phyloP scores from a whole-genome alignment of 305 asterid species.

The Solanum hybrid region DNA sequence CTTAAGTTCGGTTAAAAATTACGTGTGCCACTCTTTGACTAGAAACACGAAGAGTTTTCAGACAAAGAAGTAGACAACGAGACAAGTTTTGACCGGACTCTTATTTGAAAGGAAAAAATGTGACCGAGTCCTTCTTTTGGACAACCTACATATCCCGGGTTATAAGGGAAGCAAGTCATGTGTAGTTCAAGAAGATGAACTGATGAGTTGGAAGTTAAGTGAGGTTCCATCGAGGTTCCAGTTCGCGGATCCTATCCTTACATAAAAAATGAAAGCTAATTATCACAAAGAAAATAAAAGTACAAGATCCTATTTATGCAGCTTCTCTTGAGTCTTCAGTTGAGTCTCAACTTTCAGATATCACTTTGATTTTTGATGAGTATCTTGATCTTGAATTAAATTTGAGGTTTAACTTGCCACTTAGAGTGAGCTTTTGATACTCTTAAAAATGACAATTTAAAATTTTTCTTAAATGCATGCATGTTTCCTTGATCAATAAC shows the following conservation, averaged over 20 bases:
- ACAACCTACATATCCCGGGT: neutral
- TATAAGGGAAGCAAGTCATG: neutral
- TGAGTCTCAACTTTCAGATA: neutral
- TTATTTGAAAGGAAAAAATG: neutral
- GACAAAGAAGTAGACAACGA: neutral
- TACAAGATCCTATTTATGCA: neutral
- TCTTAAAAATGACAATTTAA: neutral
- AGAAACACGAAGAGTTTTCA: neutral
- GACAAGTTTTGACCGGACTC: neutral
- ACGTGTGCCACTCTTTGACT: neutral
- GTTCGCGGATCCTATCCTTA: neutral
- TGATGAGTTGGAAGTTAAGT: neutral
- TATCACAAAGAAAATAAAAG: neutral
- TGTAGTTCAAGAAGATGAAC: neutral
- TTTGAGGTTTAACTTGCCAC: neutral
- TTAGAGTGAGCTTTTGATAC: neutral
- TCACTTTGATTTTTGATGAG: neutral
- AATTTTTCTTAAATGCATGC: neutral
- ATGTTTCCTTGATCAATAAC: neutral
- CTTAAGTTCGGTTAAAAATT: neutral
- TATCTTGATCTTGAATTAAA: neutral
- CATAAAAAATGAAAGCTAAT: neutral
- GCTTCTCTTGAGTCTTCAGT: neutral
- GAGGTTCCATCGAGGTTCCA: neutral
- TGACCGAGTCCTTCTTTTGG: neutral